Percentiles rank a stretch among this genome's conserved stretches.
These are phyloP conservation scores for Athelia sp. DNA, from an alignment of 1,284 basidiomycete genomes.

Conservation along the genomic window DNA sequence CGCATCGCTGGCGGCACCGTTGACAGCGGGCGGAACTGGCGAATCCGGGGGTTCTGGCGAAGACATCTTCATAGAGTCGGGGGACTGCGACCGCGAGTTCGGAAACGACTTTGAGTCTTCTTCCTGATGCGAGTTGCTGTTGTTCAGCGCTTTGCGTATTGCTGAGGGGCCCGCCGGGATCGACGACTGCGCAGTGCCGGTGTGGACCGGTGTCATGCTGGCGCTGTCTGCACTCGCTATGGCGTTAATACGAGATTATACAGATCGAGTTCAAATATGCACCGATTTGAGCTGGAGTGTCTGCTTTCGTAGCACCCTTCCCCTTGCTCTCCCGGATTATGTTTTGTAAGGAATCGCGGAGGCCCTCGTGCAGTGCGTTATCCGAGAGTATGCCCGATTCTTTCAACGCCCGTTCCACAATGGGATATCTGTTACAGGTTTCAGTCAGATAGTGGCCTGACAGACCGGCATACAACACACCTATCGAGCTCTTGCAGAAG, in stretches of 20 bases:
- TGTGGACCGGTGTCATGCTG: not conserved
- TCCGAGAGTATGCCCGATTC: conserved; percentile 51
- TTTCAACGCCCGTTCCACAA: conserved; percentile 42
- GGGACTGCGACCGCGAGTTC: not conserved
- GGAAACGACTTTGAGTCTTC: not conserved
- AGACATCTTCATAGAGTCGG: not conserved
- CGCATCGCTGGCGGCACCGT: not conserved
- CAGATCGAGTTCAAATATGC: not conserved
- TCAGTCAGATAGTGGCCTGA: not conserved
- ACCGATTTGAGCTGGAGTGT: not conserved
- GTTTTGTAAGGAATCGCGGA: conserved; percentile 37
- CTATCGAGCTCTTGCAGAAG: conserved; percentile 69
- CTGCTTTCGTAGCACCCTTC: conserved; percentile 7
- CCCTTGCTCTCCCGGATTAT: conserved; percentile 34
- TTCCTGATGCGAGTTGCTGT: not conserved
- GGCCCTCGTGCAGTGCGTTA: conserved; percentile 38
- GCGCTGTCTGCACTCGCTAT: not conserved
- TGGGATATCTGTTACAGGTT: conserved; percentile 10
- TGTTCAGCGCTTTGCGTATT: not conserved
- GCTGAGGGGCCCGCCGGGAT: not conserved
- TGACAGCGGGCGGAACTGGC: not conserved
- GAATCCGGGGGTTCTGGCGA: not conserved
- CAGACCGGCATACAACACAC: conserved; percentile 26
- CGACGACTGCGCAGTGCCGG: not conserved
- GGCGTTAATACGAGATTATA: not conserved